These are phyloP conservation scores for Lactifluus volemus DNA, from an alignment of 768 basidiomycete species.

Conservation along the genomic window DNA sequence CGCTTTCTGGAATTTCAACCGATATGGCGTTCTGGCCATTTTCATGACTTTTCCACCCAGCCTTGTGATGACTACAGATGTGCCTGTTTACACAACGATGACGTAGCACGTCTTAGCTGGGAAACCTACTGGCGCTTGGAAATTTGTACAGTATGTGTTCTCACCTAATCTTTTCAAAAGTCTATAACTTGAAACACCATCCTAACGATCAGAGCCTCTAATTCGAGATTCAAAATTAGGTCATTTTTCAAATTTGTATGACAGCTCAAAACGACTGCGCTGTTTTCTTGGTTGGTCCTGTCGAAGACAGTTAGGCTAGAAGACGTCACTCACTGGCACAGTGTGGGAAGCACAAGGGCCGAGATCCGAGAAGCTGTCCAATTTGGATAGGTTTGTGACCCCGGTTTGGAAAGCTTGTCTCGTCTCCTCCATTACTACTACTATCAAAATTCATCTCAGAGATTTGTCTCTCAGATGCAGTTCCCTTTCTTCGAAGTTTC, in stretches of 20 bases:
- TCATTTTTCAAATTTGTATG: neutral
- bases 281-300: neutral
- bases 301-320: neutral
- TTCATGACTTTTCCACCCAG: neutral
- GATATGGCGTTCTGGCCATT: neutral
- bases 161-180: conserved; percentile 1
- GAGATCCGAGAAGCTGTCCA: too few relatives aligned
- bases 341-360: too few relatives aligned
- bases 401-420: neutral
- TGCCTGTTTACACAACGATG: conserved; percentile 10
- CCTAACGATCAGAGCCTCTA: neutral
- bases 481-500: neutral
- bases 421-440: neutral
- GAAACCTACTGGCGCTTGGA: neutral
- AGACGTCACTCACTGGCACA: too few relatives aligned
- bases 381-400: too few relatives aligned
- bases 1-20: neutral
- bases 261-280: neutral
- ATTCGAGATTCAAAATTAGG: neutral
- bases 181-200: neutral
- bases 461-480: neutral
- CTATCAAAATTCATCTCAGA: neutral
- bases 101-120: conserved; percentile 8
- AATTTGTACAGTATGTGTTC: neutral
- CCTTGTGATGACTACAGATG: neutral